Conservation (phyloP, 1,139 yeast genomes). For the Casaregolazyma suthepensis region DNA sequence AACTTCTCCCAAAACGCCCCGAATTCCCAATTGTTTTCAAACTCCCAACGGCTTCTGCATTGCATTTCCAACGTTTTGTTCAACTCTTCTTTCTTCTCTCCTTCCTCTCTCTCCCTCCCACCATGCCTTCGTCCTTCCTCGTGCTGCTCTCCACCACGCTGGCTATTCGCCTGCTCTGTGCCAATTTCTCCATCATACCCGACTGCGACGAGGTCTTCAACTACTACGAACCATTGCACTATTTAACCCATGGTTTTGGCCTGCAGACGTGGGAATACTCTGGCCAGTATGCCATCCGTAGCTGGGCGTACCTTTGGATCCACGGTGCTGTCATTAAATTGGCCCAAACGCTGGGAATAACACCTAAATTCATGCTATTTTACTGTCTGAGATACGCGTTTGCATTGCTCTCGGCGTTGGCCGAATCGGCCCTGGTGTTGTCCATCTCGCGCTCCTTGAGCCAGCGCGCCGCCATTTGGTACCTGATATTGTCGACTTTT, state of each 20-base stretch:
- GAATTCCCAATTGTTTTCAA: no score
- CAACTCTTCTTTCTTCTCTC: neutral
- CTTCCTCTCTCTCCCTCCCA: neutral
- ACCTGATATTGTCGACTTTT: conserved; percentile 41
- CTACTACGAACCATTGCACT: conserved; percentile 87
- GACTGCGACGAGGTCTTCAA: conserved; percentile 89
- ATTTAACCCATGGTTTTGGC: conserved; percentile 74
- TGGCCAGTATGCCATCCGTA: conserved; percentile 80
- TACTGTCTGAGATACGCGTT: conserved; percentile 52
- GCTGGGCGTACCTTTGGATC: conserved; percentile 58
- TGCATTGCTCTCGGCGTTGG: conserved; percentile 46
- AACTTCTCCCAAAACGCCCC: no score
- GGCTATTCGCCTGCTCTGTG: conserved; percentile 41
- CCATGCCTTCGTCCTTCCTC: neutral
- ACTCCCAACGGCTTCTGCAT: no score
- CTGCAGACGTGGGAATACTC: conserved; percentile 97
- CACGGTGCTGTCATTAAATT: conserved; percentile 30
- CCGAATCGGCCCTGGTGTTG: conserved; percentile 48
- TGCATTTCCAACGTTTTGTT: no score
- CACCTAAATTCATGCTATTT: conserved; percentile 21
- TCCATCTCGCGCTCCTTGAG: conserved; percentile 39
- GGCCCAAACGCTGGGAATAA: conserved; percentile 5
- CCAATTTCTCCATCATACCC: conserved; percentile 58
- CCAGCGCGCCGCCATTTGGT: conserved; percentile 49
- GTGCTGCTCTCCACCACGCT: conserved; percentile 1